Base-by-base conservation (phyloP, 306 rosid species). In the Cicer pinnatifidum region DNA sequence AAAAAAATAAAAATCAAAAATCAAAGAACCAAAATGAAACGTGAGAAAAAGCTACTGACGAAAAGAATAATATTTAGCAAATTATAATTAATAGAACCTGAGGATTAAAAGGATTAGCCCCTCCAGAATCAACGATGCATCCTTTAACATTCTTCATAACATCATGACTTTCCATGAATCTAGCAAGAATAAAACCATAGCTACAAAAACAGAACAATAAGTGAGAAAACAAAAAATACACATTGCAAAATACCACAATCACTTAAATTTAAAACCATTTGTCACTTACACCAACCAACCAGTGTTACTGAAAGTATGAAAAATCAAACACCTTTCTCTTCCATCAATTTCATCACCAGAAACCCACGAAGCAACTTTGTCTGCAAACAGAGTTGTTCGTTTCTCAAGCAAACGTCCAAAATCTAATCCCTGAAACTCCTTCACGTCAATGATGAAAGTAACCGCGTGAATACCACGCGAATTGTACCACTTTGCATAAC, bases 301-400 rank as follows among this genome's bases (percentile, higher is more conserved):
- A 11, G 97, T 94, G 46, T 91, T 91, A 85, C 98, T 91, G 67
- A 94, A 94, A 74, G 88, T 82, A 67, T 94, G 98, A 75, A 94
- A 91, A 44, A 91, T 69, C 89, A 94, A 68, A 62, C 77, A 81
- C 57, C 92, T 88, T 62, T 89, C 89, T 43, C 86, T 85, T 7
- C 96, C 91, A 43, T 66, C 87, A 41, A 79, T 81, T 58, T 84
- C 92, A 37, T 71, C 43, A 12, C 66, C 72, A 12, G 90, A 87
- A 0, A 86, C 78, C 97, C 96, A 94, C 1, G 83, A 68, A 72
- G 68, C 70, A 38, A 94, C 85, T 75, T 89, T 84, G 0, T 75
- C 78, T 1, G 90, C 89, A 65, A 91, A 64, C 1, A 10, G 67
- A 5, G 85, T 58, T 37, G 88, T 60, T 78, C 90, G 65, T 57